Base-by-base conservation (phyloP, 345 rosid genomes). In the Melastoma malabathricum region DNA sequence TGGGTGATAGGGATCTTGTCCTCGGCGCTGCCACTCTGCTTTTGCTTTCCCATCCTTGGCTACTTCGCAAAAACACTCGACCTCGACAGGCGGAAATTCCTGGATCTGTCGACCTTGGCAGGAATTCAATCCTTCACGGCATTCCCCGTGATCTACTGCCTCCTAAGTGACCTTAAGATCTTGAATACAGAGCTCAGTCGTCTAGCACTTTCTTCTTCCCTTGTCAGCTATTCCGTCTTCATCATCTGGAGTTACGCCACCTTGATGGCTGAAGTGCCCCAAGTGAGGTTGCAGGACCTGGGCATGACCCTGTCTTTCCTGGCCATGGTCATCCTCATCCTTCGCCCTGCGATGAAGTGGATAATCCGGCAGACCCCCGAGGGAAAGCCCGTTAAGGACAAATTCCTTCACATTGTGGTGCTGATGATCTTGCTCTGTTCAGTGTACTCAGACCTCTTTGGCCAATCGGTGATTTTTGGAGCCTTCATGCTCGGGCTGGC, bases 121-220 rank as follows among this genome's bases (percentile, higher is more conserved):
- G 15, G 2, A 6, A 2, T 60, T 23, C 69, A 61, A 51, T 74
- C 62, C n/a, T 9, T 68, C 4, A 71, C 77, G 0, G 50, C 78
- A 1, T 68, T 68, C 39, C 68, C 81, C 0, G 78, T 74, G 31
- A 61, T 77, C 9, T 65, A 69, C 12, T 50, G 60, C 53, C 75
- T 83, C 3, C 67, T 80, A 3, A 59, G 62, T 1, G 81, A 77
- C 52, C 69, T 80, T 8, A 58, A 62, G 48, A 64, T 78, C 61
- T 55, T 69, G 39, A 76, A 78, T 55, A 66, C 80, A 0, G 83
- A 78, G 52, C 67, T 78, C 2, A 75, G 80, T 1, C 67, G 78
- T 23, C 45, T 78, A 1, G 74, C 64, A 2, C 64, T 74, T 18
- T 64, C 80, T 0, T 19, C 83, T 0, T 74, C 78, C 10, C 49